These are phyloP conservation scores for Neohortaea acidophila DNA, from an alignment of 495 filamentous ascomycete genomes.

Conservation along the genomic window DNA sequence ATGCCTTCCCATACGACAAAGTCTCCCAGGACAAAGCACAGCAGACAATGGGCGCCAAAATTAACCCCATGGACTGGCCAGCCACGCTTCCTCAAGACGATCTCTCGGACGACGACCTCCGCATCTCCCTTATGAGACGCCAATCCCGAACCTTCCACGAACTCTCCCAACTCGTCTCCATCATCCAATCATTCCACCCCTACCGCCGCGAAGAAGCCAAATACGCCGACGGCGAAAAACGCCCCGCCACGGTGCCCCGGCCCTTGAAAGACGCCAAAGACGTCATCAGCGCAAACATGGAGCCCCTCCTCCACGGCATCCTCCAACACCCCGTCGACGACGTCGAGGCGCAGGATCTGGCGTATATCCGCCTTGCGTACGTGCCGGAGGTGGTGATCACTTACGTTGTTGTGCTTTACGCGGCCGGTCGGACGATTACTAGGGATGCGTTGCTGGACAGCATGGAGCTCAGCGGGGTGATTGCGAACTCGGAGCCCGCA, in stretches of 20 bases:
- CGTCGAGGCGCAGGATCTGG: constrained; percentile 14
- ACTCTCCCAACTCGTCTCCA: constrained; percentile 51
- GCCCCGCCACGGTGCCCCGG: neutral
- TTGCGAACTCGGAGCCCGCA: constrained; percentile 38
- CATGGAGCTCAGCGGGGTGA: constrained; percentile 58
- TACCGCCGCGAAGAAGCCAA: constrained; percentile 32
- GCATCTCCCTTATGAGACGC: constrained; percentile 26
- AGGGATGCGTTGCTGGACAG: constrained; percentile 53
- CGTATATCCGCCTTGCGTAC: constrained; percentile 51
- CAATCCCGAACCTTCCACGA: constrained; percentile 53
- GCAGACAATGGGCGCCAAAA: neutral
- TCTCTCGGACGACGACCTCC: constrained; percentile 8
- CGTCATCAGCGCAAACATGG: constrained; percentile 25
- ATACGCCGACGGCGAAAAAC: neutral
- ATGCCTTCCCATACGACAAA: constrained; percentile 8
- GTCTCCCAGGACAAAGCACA: constrained; percentile 11
- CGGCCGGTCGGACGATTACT: constrained; percentile 45
- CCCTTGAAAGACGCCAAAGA: constrained; percentile 1
- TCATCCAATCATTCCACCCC: constrained; percentile 49
- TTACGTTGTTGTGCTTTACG: constrained; percentile 61
- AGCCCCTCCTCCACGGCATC: constrained; percentile 14
- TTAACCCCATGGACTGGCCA: constrained; percentile 15
- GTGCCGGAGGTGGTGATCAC: constrained; percentile 68
- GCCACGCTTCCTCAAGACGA: neutral
- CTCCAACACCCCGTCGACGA: constrained; percentile 4